Base-by-base conservation (phyloP, 163 green algal species). In the Coccomyxa subellipsoidea region DNA sequence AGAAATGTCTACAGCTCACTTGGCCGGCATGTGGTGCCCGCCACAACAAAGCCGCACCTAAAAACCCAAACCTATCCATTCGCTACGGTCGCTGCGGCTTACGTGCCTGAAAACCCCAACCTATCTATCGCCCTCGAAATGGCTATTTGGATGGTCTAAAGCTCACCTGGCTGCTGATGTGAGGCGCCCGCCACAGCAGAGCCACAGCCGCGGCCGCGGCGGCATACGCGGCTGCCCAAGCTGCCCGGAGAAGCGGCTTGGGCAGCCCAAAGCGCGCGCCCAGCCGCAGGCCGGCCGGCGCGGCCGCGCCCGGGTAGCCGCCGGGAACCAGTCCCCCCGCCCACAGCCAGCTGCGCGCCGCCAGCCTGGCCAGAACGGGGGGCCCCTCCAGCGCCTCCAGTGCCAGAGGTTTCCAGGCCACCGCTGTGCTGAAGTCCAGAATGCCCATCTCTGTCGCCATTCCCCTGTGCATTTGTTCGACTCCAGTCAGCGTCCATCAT, bases 371-470 rank as follows among this genome's bases (percentile, higher is more conserved):
- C 7, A 73, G 8, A 23, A 8, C 21, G 21, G 66, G 66, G 66
- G 66, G 66, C 18, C 66, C 66, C n/a, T 76, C 25, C 71, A 86
- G 78, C 27, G 78, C 53, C 35, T 80, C 70, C 21, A 80, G n/a
- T 0, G 82, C 82, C 25, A 86, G 59, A 5, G 77, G 69, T 29
- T 47, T 66, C 82, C 82, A 86, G 81, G 96, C 94, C 23, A 83
- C 69, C 0, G 92, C 92, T 15, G 71, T 88, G 82, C 86, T 94
- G 84, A 98, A 97, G 78, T 95, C 87, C 2, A 83, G 37, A 35
- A 97, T 88, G 79, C 91, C 93, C 94, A 98, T 97, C 73, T 90
- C 91, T 31, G 85, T 89, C 29, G 91, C 85, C 73, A 98, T 88
- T 9, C 94, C 94, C 12, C 94, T 86, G 86, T 97, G 88, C 77